A percentile compares a stretch with the other conserved stretches of the same genome.
phyloP scores from a whole-genome alignment of 176 grass and related monocot species.

The Juncus inflexus region DNA sequence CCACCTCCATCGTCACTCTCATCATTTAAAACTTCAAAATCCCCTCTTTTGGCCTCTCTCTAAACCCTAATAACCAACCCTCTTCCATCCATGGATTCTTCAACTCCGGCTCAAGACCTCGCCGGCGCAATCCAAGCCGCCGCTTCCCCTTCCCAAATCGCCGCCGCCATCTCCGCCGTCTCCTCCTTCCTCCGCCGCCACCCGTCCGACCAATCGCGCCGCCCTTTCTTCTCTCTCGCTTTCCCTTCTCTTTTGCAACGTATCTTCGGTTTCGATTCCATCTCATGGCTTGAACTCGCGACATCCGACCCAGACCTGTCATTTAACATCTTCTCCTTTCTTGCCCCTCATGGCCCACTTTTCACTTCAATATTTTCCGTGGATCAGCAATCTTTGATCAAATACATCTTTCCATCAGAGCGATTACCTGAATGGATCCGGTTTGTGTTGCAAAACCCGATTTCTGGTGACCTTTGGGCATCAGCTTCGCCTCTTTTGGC shows the following conservation, averaged over 20 bases:
- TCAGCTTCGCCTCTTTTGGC: constrained; percentile 51
- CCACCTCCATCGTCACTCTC: not conserved
- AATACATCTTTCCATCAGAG: constrained; percentile 74
- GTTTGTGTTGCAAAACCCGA: constrained; percentile 27
- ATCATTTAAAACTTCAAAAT: constrained; percentile 35
- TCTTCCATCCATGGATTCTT: constrained; percentile 38
- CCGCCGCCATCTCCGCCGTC: constrained; percentile 25
- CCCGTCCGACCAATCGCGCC: constrained; percentile 53
- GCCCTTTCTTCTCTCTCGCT: constrained; percentile 64
- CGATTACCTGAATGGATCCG: constrained; percentile 78
- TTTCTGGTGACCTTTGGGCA: constrained; percentile 20
- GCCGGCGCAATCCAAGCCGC: constrained; percentile 38
- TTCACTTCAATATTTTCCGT: constrained; percentile 51
- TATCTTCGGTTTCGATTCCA: constrained; percentile 38
- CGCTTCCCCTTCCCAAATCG: constrained; percentile 30
- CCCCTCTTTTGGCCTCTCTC: constrained; percentile 5
- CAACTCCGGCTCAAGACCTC: constrained; percentile 33
- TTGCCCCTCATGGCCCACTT: constrained; percentile 54
- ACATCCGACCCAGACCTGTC: constrained; percentile 29
- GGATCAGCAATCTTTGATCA: constrained; percentile 53
- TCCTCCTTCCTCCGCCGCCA: constrained; percentile 55
- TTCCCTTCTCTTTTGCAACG: constrained; percentile 63
- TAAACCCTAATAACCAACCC: not conserved
- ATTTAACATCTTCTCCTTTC: constrained; percentile 41
- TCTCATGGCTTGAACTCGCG: constrained; percentile 67